Conservation (phyloP, 306 rosid genomes). For the Rubus parviflorus region DNA sequence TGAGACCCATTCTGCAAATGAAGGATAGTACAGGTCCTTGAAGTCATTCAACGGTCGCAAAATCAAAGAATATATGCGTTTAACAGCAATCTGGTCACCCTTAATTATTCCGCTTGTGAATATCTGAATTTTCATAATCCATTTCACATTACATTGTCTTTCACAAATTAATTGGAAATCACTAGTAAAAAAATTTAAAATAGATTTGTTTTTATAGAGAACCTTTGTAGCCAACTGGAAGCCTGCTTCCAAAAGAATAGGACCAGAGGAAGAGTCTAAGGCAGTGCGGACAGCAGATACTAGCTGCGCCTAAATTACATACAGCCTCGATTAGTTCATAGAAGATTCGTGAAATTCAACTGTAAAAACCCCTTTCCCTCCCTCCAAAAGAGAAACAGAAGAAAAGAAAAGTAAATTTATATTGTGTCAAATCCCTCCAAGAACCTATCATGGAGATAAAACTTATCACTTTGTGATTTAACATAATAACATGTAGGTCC, state of each 20-base stretch:
- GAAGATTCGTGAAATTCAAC: constrained; percentile 24
- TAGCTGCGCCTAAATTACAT: constrained; percentile 73
- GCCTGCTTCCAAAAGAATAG: constrained; percentile 94
- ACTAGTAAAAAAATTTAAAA: constrained; percentile 13
- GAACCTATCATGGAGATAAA: neutral
- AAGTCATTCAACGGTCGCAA: constrained; percentile 86
- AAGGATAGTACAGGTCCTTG: constrained; percentile 92
- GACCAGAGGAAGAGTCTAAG: constrained; percentile 85
- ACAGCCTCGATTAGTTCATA: constrained; percentile 35
- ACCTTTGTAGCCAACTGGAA: constrained; percentile 97
- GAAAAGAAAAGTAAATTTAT: neutral
- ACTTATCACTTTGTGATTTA: neutral
- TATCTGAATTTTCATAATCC: constrained; percentile 52
- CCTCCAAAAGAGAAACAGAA: neutral
- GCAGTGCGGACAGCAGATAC: constrained; percentile 96
- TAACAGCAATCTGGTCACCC: constrained; percentile 88
- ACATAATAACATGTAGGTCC: constrained; percentile 4
- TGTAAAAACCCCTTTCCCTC: constrained; percentile 7
- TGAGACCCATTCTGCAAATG: constrained; percentile 98
- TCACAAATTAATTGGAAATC: constrained; percentile 1
- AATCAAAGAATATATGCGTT: constrained; percentile 83
- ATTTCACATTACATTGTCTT: constrained; percentile 11
- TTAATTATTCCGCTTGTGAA: constrained; percentile 91
- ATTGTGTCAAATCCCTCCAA: constrained; percentile 12
- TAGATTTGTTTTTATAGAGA: constrained; percentile 15